Conservation (phyloP, 2,329 filamentous ascomycete genomes). For the Arthrobotrys musiformis region DNA sequence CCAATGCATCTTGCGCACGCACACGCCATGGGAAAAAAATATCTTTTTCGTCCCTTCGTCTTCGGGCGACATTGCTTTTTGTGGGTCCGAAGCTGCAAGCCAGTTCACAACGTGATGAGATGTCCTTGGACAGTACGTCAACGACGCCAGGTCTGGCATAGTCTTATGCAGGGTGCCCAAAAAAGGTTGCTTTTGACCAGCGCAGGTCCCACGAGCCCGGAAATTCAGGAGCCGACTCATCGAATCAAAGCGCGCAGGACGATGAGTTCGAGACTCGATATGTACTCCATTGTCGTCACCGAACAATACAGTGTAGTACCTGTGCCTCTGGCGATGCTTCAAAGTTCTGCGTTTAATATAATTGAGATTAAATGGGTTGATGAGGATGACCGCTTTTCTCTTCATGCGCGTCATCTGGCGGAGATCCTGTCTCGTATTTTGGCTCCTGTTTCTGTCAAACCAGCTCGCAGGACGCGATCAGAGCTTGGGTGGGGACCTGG, state of each 20-base stretch:
- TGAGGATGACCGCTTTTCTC: neutral
- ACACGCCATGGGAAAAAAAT: slow-evolving; percentile 18
- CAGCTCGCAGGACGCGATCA: slow-evolving; percentile 34
- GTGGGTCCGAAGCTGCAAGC: slow-evolving; percentile 48
- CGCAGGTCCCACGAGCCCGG: slow-evolving; percentile 55
- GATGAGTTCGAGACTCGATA: neutral
- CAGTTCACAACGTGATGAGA: slow-evolving; percentile 56
- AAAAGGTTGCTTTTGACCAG: slow-evolving; percentile 51
- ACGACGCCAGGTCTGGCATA: slow-evolving; percentile 38
- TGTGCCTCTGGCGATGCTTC: neutral
- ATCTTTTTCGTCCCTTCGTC: slow-evolving; percentile 14
- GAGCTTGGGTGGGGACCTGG: slow-evolving; percentile 48
- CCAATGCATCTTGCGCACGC: slow-evolving; percentile 1
- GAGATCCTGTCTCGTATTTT: slow-evolving; percentile 12
- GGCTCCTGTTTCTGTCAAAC: slow-evolving; percentile 23
- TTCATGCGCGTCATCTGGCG: slow-evolving; percentile 47
- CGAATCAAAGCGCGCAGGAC: slow-evolving; percentile 13
- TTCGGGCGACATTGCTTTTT: slow-evolving; percentile 43
- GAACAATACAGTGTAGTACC: neutral
- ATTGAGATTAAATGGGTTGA: slow-evolving; percentile 7
- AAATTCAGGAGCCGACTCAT: slow-evolving; percentile 39
- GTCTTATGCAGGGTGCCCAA: slow-evolving; percentile 40
- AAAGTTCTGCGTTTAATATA: neutral
- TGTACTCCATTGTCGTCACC: slow-evolving; percentile 18
- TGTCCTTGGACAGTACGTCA: slow-evolving; percentile 54